Evolutionary conservation across 371 early-diverging fungal genomes (phyloP).

Genomic region (Lichtheimia ramosa): DNA sequence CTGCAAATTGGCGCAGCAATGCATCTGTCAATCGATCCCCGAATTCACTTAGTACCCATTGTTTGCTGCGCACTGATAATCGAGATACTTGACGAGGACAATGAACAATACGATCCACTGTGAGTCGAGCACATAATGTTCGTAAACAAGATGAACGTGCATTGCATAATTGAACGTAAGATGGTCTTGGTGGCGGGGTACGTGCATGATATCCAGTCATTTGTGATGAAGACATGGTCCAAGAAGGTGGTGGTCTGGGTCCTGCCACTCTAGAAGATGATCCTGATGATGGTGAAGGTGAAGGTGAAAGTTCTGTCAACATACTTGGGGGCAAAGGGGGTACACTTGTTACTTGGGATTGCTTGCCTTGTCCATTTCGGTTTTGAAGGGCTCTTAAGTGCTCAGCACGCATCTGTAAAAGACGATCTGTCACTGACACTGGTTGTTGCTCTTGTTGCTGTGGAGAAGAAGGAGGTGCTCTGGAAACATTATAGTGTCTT

Average conservation of each 20-base stretch:
- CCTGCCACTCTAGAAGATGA: background rate
- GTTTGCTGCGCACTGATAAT: conserved; percentile 7
- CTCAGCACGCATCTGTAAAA: conserved; percentile 8
- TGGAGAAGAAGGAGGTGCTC: background rate
- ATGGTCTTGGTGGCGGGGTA: no score
- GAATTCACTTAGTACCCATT: conserved; percentile 3
- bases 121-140: background rate
- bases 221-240: no score
- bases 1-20: conserved; percentile 1
- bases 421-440: conserved; percentile 4
- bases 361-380: background rate
- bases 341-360: background rate
- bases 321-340: background rate
- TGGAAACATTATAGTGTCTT: conserved; percentile 1
- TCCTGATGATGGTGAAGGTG: background rate
- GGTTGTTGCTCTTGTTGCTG: background rate
- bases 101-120: background rate
- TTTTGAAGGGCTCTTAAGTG: conserved; percentile 13
- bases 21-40: conserved; percentile 8
- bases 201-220: no score
- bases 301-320: background rate
- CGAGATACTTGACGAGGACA: background rate
- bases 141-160: background rate
- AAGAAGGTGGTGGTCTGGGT: background rate
- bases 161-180: no score